Percentiles rank a stretch among this genome's conserved stretches.
phyloP scores from a whole-genome alignment of 2,329 filamentous ascomycete species.

The Rutstroemia sp. region DNA sequence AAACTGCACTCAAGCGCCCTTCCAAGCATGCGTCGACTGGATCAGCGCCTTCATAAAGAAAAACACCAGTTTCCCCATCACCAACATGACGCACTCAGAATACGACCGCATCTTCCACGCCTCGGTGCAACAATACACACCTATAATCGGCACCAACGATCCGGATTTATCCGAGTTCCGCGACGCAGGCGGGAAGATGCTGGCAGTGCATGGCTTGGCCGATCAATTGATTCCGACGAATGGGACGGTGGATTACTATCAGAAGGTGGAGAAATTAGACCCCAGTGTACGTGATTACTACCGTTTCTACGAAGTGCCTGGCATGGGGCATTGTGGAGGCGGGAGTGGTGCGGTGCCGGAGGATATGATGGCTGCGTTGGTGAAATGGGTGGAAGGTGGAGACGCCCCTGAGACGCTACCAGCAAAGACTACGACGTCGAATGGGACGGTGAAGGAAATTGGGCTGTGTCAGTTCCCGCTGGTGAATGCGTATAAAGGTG shows the following conservation, averaged over 20 bases:
- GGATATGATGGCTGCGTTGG: conserved; percentile 20
- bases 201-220: conserved; percentile 14
- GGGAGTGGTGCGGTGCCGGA: conserved; percentile 23
- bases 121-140: conserved; percentile 7
- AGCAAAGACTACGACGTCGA: neutral
- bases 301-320: conserved; percentile 28
- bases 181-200: conserved; percentile 13
- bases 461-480: neutral
- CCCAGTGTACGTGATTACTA: conserved; percentile 27
- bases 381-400: conserved; percentile 29
- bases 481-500: neutral
- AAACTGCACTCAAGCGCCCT: conserved; percentile 18
- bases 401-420: conserved; percentile 21
- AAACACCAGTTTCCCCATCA: conserved; percentile 23
- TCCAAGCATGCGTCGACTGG: conserved; percentile 29
- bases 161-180: conserved; percentile 14
- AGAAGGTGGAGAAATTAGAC: conserved; percentile 12
- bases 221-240: conserved; percentile 10
- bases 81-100: neutral
- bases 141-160: conserved; percentile 11
- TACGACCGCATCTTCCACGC: neutral
- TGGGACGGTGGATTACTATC: conserved; percentile 22
- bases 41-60: conserved; percentile 30
- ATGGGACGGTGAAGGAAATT: neutral
- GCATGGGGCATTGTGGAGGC: conserved; percentile 28